Conservation (phyloP, 2,329 filamentous ascomycete genomes). For the Elsinoe ampelina region DNA sequence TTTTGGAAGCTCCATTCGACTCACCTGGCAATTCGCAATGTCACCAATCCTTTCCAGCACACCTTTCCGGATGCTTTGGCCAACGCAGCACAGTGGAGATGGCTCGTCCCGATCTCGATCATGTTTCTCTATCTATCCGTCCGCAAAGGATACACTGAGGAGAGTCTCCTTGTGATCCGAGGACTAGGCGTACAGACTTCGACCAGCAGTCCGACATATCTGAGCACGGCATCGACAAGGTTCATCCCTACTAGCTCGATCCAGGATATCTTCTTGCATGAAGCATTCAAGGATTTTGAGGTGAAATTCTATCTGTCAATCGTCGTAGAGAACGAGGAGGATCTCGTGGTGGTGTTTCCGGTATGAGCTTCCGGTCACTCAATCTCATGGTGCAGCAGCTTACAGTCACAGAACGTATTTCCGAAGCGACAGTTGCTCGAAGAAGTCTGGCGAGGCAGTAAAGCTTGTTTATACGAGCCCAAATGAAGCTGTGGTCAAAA, state of each 20-base stretch:
- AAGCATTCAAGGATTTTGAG: constrained; percentile 87
- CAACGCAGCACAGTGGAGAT: constrained; percentile 28
- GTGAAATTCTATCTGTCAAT: constrained; percentile 83
- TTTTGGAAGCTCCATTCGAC: constrained; percentile 19
- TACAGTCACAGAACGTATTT: background rate
- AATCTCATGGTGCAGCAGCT: background rate
- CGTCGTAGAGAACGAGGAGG: constrained; percentile 78
- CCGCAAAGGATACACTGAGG: constrained; percentile 45
- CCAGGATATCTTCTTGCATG: constrained; percentile 86
- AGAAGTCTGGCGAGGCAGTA: constrained; percentile 78
- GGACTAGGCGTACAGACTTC: constrained; percentile 86
- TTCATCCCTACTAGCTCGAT: constrained; percentile 90
- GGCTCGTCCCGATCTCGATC: constrained; percentile 31
- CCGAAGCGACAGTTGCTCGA: constrained; percentile 65
- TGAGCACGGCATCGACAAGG: constrained; percentile 52
- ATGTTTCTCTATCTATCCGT: constrained; percentile 19
- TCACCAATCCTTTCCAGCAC: constrained; percentile 8
- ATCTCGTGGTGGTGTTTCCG: constrained; percentile 92
- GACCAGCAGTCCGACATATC: constrained; percentile 58
- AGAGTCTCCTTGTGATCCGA: constrained; percentile 79
- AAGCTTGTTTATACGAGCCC: constrained; percentile 70
- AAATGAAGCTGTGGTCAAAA: constrained; percentile 31
- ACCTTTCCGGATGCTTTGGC: constrained; percentile 12
- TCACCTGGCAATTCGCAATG: constrained; percentile 1
- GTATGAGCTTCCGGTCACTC: constrained; percentile 30